Percentiles rank a stretch among this genome's conserved stretches.
phyloP scores from a whole-genome alignment of 805 yeast species.

The Zygoascus tannicola region DNA sequence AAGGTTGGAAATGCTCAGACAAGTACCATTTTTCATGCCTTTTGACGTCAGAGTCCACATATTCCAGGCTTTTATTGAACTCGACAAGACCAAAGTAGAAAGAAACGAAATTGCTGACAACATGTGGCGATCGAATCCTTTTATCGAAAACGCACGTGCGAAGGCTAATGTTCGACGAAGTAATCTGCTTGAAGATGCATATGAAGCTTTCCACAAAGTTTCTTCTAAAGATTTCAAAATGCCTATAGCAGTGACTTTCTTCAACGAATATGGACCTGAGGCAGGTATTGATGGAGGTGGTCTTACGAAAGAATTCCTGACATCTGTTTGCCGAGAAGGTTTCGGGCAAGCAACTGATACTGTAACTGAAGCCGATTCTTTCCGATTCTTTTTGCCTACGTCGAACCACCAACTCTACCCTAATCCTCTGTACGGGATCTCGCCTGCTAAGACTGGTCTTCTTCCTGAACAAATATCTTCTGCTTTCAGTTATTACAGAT shows the following conservation, averaged over 20 bases:
- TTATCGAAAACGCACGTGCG: constrained; percentile 15
- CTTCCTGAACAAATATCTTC: constrained; percentile 7
- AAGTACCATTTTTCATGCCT: constrained; percentile 71
- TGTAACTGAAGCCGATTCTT: neutral
- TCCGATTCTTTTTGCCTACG: constrained; percentile 35
- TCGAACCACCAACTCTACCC: constrained; percentile 63
- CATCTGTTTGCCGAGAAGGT: constrained; percentile 60
- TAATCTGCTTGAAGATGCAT: constrained; percentile 67
- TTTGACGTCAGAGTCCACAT: constrained; percentile 66
- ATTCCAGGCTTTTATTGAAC: constrained; percentile 52
- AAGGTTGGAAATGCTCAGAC: constrained; percentile 42
- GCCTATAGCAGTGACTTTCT: constrained; percentile 54
- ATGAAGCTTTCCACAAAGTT: constrained; percentile 38
- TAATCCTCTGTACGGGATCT: constrained; percentile 34
- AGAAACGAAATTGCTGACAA: constrained; percentile 3
- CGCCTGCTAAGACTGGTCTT: constrained; percentile 4
- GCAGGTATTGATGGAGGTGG: constrained; percentile 98
- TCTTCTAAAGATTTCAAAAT: constrained; percentile 48
- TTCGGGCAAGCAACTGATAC: constrained; percentile 33
- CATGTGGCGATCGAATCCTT: neutral
- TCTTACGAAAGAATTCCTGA: constrained; percentile 80
- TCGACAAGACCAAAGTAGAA: constrained; percentile 31
- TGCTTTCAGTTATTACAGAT: constrained; percentile 35
- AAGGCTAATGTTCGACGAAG: constrained; percentile 51
- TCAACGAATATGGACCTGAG: constrained; percentile 67